Evolutionary conservation across 2,329 filamentous ascomycete species (phyloP), one percentile per base, ranked within the genome.

Genomic region (Neofusicoccum kwambonambiense): DNA sequence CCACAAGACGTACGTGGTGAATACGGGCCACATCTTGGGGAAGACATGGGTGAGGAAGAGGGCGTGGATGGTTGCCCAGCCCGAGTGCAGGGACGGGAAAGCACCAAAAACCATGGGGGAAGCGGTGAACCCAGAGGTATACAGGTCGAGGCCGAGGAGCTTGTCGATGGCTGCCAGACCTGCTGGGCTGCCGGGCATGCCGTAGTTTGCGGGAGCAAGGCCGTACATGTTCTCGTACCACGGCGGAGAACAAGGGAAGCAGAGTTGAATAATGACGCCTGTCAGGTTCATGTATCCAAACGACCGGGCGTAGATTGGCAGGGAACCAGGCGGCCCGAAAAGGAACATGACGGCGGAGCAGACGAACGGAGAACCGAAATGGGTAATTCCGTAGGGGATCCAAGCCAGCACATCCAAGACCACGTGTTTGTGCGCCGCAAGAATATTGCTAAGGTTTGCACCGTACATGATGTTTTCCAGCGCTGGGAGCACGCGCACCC

Each of bases 171-270:
- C 90, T 67, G 90, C 91, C 67, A 98, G 86, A 60, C 94, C 94
- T 12, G 93, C 94, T 0, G 94, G 93, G 51, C 92, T 94, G 57
- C 94, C 94, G 50, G 87, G 84, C 84, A 98, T 96, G 52, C 90
- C 91, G 79, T 97, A 97, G 72, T 95, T 92, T 56, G 94, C 94
- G 2, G 94, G 93, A 35, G 92, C 92, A 60, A 97, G 82, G 15
- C 94, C 94, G 76, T 97, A 92, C 72, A 91, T 84, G 77, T 95
- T 96, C 83, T 97, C 94, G 74, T 97, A 98, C 94, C 94, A 98
- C 1, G 94, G 94, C 31, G 94, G 92, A 27, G 93, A 95, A 82
- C 94, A 97, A 1, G 94, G 94, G 79, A 97, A 96, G 67, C 93
- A 78, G 62, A 97, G 84, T 80, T 97, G 93, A 69, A 96, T 93